Conservation (phyloP, 2,329 filamentous ascomycete genomes). For the Xylogone sp. region DNA sequence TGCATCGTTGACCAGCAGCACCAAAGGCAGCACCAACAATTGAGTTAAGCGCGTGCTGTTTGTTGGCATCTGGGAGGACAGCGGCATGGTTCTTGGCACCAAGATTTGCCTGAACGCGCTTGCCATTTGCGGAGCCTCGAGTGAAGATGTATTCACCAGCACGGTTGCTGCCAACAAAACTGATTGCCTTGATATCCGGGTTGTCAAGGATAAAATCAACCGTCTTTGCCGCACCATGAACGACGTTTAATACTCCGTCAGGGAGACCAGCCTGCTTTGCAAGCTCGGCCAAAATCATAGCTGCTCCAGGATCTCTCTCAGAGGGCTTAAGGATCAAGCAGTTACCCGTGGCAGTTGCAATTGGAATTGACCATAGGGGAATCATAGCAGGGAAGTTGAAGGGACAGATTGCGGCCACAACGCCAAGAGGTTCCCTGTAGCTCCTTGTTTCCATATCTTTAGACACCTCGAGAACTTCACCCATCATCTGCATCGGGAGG, state of each 20-base stretch:
- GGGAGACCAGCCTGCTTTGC: conserved; percentile 79
- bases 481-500: conserved; percentile 77
- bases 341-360: conserved; percentile 80
- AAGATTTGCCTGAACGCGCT: conserved; percentile 83
- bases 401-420: conserved; percentile 80
- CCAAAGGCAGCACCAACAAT: conserved; percentile 82
- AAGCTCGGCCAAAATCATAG: conserved; percentile 81
- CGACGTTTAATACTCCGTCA: conserved; percentile 75
- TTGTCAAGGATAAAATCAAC: conserved; percentile 86
- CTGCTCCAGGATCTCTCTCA: conserved; percentile 78
- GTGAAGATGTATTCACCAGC: conserved; percentile 84
- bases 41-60: conserved; percentile 83
- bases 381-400: conserved; percentile 95
- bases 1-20: conserved; percentile 80
- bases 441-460: conserved; percentile 88
- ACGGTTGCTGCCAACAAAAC: conserved; percentile 84
- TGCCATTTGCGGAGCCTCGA: conserved; percentile 77
- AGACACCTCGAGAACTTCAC: conserved; percentile 78
- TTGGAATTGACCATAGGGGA: conserved; percentile 84
- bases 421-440: conserved; percentile 77
- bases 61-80: conserved; percentile 82
- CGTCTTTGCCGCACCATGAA: conserved; percentile 76
- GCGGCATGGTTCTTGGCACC: conserved; percentile 88
- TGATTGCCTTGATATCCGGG: conserved; percentile 80
- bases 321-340: conserved; percentile 83